Percentiles rank a stretch among this genome's conserved stretches.
Evolutionary conservation across 495 filamentous ascomycete species (phyloP).

Genomic region (Amphirosellinia nigrospora): DNA sequence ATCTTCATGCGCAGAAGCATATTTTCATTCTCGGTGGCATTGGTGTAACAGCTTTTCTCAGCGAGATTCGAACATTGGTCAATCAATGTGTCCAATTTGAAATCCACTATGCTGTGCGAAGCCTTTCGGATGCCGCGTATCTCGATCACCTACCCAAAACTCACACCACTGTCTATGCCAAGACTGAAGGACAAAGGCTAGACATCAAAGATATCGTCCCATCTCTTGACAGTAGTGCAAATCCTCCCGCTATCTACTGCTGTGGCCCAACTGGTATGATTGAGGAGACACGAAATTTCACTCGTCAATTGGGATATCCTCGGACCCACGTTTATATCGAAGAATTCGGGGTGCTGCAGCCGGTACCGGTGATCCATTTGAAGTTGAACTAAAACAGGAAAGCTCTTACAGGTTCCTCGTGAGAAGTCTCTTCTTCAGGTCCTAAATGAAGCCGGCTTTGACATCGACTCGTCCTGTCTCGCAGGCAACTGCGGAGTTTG

Average conservation of each 20-base stretch:
- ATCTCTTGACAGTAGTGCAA: constrained; percentile 16
- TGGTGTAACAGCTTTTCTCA: constrained; percentile 48
- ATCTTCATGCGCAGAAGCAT: constrained; percentile 36
- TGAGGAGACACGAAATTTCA: constrained; percentile 29
- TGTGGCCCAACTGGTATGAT: constrained; percentile 37
- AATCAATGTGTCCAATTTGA: constrained; percentile 37
- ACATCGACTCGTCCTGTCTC: constrained; percentile 51
- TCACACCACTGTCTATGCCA: constrained; percentile 34
- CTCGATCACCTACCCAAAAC: constrained; percentile 30
- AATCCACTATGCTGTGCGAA: constrained; percentile 48
- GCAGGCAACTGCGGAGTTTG: constrained; percentile 57
- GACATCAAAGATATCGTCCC: constrained; percentile 29
- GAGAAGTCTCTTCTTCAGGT: constrained; percentile 49
- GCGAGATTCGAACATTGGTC: constrained; percentile 35
- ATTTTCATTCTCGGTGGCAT: constrained; percentile 50
- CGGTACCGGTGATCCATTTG: constrained; percentile 40
- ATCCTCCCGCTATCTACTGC: constrained; percentile 32
- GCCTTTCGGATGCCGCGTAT: constrained; percentile 44
- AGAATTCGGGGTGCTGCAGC: constrained; percentile 35
- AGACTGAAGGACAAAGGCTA: constrained; percentile 32
- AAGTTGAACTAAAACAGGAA: constrained; percentile 37
- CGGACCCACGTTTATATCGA: constrained; percentile 34
- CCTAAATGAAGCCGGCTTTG: constrained; percentile 50
- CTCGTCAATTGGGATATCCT: constrained; percentile 33
- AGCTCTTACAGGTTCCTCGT: constrained; percentile 42